Evolutionary conservation across 768 basidiomycete genomes (phyloP), one percentile per base, ranked within the genome.

Genomic region (Cystoderma amianthinum): DNA sequence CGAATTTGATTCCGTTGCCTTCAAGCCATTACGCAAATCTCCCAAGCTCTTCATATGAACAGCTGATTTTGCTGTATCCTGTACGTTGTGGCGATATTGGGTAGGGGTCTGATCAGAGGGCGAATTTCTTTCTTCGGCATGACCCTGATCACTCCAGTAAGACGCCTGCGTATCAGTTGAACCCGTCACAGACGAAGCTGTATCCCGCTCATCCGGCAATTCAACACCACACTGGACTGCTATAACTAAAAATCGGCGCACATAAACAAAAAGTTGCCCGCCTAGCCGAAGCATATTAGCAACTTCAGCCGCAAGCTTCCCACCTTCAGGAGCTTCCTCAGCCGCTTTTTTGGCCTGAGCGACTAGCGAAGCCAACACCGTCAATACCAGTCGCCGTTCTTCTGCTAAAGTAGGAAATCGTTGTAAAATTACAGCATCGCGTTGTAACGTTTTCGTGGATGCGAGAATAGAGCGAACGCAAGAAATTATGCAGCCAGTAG

Each of bases 401-500:
- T 80, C 72, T 3, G 78, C 78, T 25, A 99, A 71, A 3, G 68
- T 45, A 0, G 85, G 76, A 50, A 79, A 80, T 35, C 65, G 69
- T 48, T 72, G 76, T 15, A 99, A 72, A 16, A 86, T 62, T 0
- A 74, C 71, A 1, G 90, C 84, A 48, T 95, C 90, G 34, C 89
- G 82, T 30, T 82, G 78, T 17, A 96, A 71, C 42, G 90, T 94
- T 44, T 86, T 86, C 12, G 90, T 82, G 9, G 84, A 76, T 20
- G 82, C 78, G 33, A 99, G 74, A 13, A 95, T 84, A 20, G 83
- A 78, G 22, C 94, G 85, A 36, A 98, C 91, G 41, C 88, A 90
- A 10, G 91, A 92, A 50, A 99, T 93, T 45, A 98, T 85, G 60
- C 83, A 93, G 11, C 93, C 94, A 0, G 94, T 90, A 2, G 92